Conservation (phyloP, 148 eudicot genomes). For the Oxyria digyna region DNA sequence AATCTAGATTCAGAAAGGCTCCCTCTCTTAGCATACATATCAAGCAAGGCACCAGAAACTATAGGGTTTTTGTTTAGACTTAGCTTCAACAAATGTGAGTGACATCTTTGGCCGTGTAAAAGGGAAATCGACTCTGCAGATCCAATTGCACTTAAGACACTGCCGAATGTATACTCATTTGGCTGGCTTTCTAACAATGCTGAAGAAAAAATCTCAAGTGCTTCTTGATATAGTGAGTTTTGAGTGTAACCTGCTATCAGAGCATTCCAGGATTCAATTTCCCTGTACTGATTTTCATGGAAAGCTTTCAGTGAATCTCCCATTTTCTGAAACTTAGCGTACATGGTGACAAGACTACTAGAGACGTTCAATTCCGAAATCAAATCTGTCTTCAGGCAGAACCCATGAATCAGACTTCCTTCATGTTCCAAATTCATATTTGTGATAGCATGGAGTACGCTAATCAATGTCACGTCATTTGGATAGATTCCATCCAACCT, state of each 20-base stretch:
- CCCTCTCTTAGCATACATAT: constrained; percentile 91
- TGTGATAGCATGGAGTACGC: constrained; percentile 59
- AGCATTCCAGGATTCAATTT: constrained; percentile 68
- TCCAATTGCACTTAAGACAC: constrained; percentile 67
- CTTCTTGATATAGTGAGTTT: constrained; percentile 50
- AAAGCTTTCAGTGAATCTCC: constrained; percentile 53
- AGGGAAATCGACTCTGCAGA: constrained; percentile 64
- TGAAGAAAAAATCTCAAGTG: constrained; percentile 37
- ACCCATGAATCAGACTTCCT: constrained; percentile 65
- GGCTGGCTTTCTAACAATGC: constrained; percentile 41
- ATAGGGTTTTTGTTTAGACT: constrained; percentile 46
- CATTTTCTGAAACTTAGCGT: constrained; percentile 56
- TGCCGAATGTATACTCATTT: constrained; percentile 67
- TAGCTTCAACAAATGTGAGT: constrained; percentile 44
- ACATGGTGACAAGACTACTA: constrained; percentile 79
- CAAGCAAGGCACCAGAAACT: constrained; percentile 64
- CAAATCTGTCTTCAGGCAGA: constrained; percentile 52
- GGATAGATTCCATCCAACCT: constrained; percentile 60
- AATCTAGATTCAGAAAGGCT: constrained; percentile 51
- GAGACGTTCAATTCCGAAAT: constrained; percentile 45
- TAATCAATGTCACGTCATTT: constrained; percentile 66
- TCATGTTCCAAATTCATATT: constrained; percentile 30
- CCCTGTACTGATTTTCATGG: constrained; percentile 39
- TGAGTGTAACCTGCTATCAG: constrained; percentile 65
- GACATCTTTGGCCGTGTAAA: constrained; percentile 61